Evolutionary conservation across 768 basidiomycete species (phyloP), one percentile per base, ranked within the genome.

Genomic region (Tephrocybe sp.): DNA sequence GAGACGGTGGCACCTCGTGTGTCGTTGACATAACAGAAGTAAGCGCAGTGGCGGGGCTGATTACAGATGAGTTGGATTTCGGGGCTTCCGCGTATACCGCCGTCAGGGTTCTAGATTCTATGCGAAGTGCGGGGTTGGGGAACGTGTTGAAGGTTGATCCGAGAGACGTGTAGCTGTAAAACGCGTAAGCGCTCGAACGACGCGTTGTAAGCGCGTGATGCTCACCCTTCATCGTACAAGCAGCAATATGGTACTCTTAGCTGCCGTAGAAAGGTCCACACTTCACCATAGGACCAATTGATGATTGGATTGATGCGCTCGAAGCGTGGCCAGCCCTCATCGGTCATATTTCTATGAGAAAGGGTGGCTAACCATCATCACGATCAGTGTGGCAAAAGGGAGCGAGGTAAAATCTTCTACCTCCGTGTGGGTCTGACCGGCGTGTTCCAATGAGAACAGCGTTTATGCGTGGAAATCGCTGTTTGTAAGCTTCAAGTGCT

Each of bases 81-180:
- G 61, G 62, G 9, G 50, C 31, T 36, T 50, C 44, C 27, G 46
- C 40, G 18, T 52, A 31, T 6, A 38, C n/a, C 15, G 58, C 36
- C 2, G 62, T 28, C 2, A 53, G 11, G 21, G 53, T 44, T 16
- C 56, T 40, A 8, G 62, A 41, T 31, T 58, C 54, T 27, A 79
- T 63, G 9, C 75, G 64, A n/a, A 98, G 80, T 1, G 90, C 85
- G 1, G 96, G 95, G 60, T 98, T 98, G 0, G 86, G 93, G 64
- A 86, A 87, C 0, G 97, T 98, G 69, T 98, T 97, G 69, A 83
- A 91, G 7, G 89, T 93, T 9, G 95, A 97, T 15, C 97, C 96
- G 16, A 99, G 82, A 4, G 96, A 98, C 2, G 97, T 99, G 68
- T 96, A 99, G n/a, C 94, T 96, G 37, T 31, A 4, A 25, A 18